Conservation (phyloP, 768 basidiomycete genomes). For the Mrakia hoshinonis region DNA sequence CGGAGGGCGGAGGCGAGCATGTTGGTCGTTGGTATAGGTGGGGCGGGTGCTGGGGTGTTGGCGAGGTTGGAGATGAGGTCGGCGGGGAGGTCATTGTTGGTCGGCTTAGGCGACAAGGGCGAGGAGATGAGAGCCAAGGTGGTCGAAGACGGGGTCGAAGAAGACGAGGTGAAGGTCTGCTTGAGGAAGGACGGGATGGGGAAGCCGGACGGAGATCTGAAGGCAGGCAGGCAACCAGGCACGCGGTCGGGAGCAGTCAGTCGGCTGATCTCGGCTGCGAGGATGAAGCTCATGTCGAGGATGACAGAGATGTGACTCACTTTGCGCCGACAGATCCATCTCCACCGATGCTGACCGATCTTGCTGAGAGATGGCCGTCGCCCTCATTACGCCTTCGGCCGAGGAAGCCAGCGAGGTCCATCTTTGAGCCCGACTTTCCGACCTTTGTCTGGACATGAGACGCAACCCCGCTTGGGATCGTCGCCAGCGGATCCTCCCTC, state of each 20-base stretch:
- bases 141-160: neutral
- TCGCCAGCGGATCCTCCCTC: conserved; percentile 1
- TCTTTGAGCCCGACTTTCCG: neutral
- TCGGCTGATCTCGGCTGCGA: neutral
- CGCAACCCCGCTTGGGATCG: neutral
- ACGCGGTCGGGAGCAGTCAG: neutral
- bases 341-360: neutral
- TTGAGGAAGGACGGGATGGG: conserved; percentile 3
- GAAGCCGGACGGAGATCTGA: neutral
- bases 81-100: neutral
- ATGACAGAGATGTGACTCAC: neutral
- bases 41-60: neutral
- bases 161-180: conserved; percentile 1
- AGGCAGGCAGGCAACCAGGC: neutral
- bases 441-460: neutral
- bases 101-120: neutral
- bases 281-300: no score
- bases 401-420: neutral
- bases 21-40: neutral
- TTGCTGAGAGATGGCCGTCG: neutral
- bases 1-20: conserved; percentile 3
- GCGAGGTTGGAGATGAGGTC: neutral
- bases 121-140: neutral
- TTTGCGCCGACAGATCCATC: neutral
- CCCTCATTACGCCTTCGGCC: neutral